Evolutionary conservation across 192 early-diverging fungal species (phyloP).

Genomic region (Dissophora globulifera): DNA sequence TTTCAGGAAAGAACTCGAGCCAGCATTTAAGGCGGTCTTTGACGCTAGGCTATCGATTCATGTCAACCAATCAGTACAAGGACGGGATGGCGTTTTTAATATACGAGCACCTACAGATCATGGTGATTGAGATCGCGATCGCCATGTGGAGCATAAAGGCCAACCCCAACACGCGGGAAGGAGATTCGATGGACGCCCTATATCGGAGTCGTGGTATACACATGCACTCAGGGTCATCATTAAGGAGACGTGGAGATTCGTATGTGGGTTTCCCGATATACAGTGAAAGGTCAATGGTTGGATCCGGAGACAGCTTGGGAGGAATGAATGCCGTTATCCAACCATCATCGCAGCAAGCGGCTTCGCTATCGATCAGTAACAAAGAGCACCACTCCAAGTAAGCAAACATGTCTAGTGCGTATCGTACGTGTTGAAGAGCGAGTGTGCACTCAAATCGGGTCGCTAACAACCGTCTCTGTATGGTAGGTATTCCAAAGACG

Average conservation of each 20-base stretch:
- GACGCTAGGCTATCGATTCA: slow-evolving; percentile 48
- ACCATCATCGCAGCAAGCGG: slow-evolving; percentile 17
- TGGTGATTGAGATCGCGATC: slow-evolving; percentile 51
- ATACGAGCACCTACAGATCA: slow-evolving; percentile 57
- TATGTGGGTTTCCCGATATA: slow-evolving; percentile 38
- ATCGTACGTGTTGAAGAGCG: too few relatives aligned
- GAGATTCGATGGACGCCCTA: slow-evolving; percentile 9
- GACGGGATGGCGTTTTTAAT: slow-evolving; percentile 54
- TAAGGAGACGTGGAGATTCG: slow-evolving; percentile 16
- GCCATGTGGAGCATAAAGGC: slow-evolving; percentile 42
- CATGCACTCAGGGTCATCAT: slow-evolving; percentile 20
- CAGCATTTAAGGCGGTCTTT: slow-evolving; percentile 48
- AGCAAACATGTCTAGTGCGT: not conserved
- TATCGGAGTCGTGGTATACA: slow-evolving; percentile 28
- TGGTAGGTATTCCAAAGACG: slow-evolving; percentile 50
- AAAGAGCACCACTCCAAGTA: slow-evolving; percentile 61
- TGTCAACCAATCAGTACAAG: slow-evolving; percentile 44
- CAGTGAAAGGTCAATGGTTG: not conserved
- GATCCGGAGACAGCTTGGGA: not conserved
- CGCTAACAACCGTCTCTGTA: not conserved
- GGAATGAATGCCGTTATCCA: slow-evolving; percentile 1
- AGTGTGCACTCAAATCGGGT: too few relatives aligned
- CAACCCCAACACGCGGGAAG: slow-evolving; percentile 19
- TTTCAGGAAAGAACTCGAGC: slow-evolving; percentile 42
- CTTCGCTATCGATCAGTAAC: slow-evolving; percentile 34